Evolutionary conservation across 768 basidiomycete genomes (phyloP), one percentile per base, ranked within the genome.

Genomic region (Leccinum pellstonianum): DNA sequence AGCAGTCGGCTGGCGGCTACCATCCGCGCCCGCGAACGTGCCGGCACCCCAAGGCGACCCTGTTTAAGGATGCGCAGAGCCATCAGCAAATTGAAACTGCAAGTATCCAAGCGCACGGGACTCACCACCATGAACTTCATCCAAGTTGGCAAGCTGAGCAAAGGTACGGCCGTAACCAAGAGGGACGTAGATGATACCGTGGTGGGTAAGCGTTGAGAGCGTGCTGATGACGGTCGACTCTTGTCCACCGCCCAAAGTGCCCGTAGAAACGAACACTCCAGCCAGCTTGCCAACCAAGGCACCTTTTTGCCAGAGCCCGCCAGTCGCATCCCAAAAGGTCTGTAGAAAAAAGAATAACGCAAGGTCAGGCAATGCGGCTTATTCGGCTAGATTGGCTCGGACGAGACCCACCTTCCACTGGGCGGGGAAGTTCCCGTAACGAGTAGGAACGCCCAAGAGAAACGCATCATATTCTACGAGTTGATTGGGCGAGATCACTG

Each of bases 11-110:
- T 79, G 71, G 54, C 85, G 83, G 3, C 73, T 67, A 3, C 84
- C 86, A 61, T 78, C 74, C 3, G 68, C 38, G 2, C 70, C 79
- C 21, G 85, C 80, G 56, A 79, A 79, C 7, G 86, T 83, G 23
- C 86, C 88, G n/a, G 90, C 87, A 55, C 91, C 91, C 83, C 85
- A 93, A 15, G 90, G 84, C 7, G 88, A 87, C 27, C 88, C 88
- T 86, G 54, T 50, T 54, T n/a, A 46, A 58, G 41, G 54, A 55
- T 52, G 10, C 21, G 31, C 8, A 35, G 17, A 8, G 33, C 31
- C 17, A 14, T 60, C 43, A 60, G 12, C 15, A 19, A 11, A 41
- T 15, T 6, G 9, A 10, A 21, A 27, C 8, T 10, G 12, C 4
- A 12, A 31, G 1, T 19, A 1, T 5, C 6, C 17, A 33, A 11